Percentiles rank a stretch among this genome's conserved stretches.
These are phyloP conservation scores for Kodamaea hsintzibuensis DNA, from an alignment of 805 yeast genomes.

Conservation along the genomic window DNA sequence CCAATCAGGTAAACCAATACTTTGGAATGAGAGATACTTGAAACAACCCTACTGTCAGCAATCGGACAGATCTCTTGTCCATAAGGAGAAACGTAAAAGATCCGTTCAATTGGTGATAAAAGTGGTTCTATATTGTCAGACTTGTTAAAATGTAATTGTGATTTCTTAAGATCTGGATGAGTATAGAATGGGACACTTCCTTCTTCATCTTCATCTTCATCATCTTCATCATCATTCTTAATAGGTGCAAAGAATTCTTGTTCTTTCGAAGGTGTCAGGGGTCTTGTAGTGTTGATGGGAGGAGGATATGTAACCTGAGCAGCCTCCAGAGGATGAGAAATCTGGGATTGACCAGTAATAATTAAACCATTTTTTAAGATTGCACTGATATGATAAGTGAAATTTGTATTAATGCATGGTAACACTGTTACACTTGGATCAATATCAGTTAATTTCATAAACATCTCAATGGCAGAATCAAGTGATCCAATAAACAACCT, in stretches of 20 bases:
- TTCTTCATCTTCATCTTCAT: conserved; percentile 41
- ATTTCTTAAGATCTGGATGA: conserved; percentile 72
- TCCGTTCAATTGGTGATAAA: conserved; percentile 69
- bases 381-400: conserved; percentile 86
- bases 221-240: too few species aligned
- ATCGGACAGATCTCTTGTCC: conserved; percentile 83
- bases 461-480: conserved; percentile 79
- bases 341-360: conserved; percentile 89
- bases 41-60: conserved; percentile 63
- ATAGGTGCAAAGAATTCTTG: conserved; percentile 5
- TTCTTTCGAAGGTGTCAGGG: neutral
- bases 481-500: conserved; percentile 80
- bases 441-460: conserved; percentile 62
- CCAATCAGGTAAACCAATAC: conserved; percentile 79
- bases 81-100: conserved; percentile 81
- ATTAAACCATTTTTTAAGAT: conserved; percentile 63
- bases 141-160: conserved; percentile 75
- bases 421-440: conserved; percentile 56
- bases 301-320: conserved; percentile 19
- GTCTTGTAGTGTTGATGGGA: conserved; percentile 17
- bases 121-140: conserved; percentile 55
- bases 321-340: conserved; percentile 72
- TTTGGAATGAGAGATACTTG: conserved; percentile 50
- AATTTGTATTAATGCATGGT: conserved; percentile 83
- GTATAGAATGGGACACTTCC: conserved; percentile 71